Evolutionary conservation across 306 rosid species (phyloP), one percentile per base, ranked within the genome.

Genomic region (Prunus salicina): DNA sequence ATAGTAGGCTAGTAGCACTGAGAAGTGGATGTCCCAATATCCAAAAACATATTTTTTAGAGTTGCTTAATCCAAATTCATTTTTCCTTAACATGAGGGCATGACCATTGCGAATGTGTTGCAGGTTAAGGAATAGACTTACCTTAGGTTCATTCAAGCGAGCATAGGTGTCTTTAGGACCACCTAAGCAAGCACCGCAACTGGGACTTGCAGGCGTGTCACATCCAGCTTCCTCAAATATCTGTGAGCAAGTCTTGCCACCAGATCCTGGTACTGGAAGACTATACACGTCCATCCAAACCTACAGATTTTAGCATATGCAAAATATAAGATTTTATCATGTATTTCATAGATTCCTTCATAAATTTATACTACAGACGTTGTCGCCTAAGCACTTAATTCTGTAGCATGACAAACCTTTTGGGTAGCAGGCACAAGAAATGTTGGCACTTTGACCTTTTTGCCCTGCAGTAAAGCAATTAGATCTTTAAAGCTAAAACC

Each of bases 141-240:
- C 98, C 96, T 82, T 71, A 52, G 96, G 85, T 82, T 90, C 96
- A 64, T 95, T 95, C 89, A 95, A 68, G 51, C 99, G 96, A 12
- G 96, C 98, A 30, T 95, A 89, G 2, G 97, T 95, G 82, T 92
- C 98, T 84, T 79, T 87, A 3, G 98, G 98, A 76, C 98, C 98
- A 76, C 98, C 98, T 88, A 95, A 77, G 88, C 97, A 95, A 84
- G 98, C 98, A 64, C 89, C 97, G 50, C 98, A 95, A 79, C 84
- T 88, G 73, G 98, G 98, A 88, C 97, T 95, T 43, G 97, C 96
- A 28, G 98, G 98, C 14, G 98, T 84, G 86, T 95, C 98, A 56
- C 99, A 95, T n/a, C 97, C 98, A 78, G 96, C 98, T 88, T 95
- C 98, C 86, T 95, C 97, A 56, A 95, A 95, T 85, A 95, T 92